Base-by-base conservation (phyloP, 108 stramenopile genomes). In the Phaeodactylum tricornutum region DNA sequence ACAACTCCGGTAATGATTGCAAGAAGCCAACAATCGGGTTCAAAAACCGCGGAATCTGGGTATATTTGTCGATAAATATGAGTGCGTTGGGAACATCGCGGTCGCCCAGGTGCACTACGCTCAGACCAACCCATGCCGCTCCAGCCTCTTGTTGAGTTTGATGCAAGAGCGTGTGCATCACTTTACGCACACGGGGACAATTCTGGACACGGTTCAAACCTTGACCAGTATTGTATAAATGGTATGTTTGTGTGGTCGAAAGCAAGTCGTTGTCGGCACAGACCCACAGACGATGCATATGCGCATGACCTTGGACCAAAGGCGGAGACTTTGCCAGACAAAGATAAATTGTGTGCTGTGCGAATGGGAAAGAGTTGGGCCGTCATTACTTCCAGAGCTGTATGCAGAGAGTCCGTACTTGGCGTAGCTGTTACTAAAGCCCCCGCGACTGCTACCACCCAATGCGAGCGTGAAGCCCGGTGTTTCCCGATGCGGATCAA, bases 51-150 rank as follows among this genome's bases (percentile, higher is more conserved):
- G 90, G 90, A 25, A 92, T 80, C 68, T 91, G 84, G 11, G 90
- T 87, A 61, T 92, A 92, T 64, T 92, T 92, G 71, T 92, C 90
- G 56, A 92, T 92, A 62, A 92, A 92, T 17, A 85, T 59, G 20
- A 92, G 61, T 9, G 90, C 90, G 55, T 92, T 92, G 33, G 90
- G 90, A 26, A 92, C 90, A 66, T 92, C 86, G 19, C 86, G 77
- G 60, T 82, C 76, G 3, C 75, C 90, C 31, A 92, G 61, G 47
- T 92, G 90, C 37, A 92, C 71, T 16, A 92, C 86, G 15, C 63
- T 66, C n/a, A 88, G 55, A 9, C 90, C 90, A 0, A 92, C 84
- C 90, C 90, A 92, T 23, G 72, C 34, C 1, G 35, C 17, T 16
- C 77, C 77, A 27, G 70, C 74, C 62, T 71, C 69, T 12, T 61